phyloP scores from a whole-genome alignment of 352 stramenopile genomes.

The Phytophthora hibernalis region DNA sequence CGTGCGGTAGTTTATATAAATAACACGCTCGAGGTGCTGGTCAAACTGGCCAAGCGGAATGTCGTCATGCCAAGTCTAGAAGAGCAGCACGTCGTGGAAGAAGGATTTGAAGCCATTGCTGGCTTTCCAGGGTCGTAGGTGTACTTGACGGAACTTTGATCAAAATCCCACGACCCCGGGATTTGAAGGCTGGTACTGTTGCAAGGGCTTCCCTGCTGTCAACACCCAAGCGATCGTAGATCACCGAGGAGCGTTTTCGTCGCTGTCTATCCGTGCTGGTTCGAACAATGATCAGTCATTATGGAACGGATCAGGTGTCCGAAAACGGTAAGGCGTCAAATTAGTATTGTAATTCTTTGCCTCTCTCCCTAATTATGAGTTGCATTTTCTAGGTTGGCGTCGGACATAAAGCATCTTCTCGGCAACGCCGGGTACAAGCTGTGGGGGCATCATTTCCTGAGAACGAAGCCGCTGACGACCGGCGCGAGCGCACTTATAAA shows the following conservation, averaged over 20 bases:
- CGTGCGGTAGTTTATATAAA: neutral
- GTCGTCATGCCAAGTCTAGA: neutral
- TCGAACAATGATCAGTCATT: too few relatives aligned
- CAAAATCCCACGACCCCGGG: neutral
- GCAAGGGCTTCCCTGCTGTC: neutral
- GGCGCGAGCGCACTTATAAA: neutral
- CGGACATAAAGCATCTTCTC: neutral
- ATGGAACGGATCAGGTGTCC: neutral
- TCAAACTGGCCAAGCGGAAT: neutral
- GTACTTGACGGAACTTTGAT: neutral
- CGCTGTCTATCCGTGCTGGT: neutral
- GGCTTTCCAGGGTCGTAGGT: neutral
- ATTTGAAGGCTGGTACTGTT: neutral
- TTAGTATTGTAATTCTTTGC: neutral
- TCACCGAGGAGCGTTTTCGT: neutral
- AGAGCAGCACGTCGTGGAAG: neutral
- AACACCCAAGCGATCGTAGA: neutral
- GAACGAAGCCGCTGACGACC: neutral
- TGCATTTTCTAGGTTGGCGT: neutral
- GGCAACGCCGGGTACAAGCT: neutral
- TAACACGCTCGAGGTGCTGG: neutral
- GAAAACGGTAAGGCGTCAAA: neutral
- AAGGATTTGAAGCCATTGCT: neutral
- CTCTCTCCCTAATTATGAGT: neutral
- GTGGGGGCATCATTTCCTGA: neutral